Evolutionary conservation across 495 filamentous ascomycete genomes (phyloP), one percentile per base, ranked within the genome.

Genomic region (Friedmanniomyces endolithicus): DNA sequence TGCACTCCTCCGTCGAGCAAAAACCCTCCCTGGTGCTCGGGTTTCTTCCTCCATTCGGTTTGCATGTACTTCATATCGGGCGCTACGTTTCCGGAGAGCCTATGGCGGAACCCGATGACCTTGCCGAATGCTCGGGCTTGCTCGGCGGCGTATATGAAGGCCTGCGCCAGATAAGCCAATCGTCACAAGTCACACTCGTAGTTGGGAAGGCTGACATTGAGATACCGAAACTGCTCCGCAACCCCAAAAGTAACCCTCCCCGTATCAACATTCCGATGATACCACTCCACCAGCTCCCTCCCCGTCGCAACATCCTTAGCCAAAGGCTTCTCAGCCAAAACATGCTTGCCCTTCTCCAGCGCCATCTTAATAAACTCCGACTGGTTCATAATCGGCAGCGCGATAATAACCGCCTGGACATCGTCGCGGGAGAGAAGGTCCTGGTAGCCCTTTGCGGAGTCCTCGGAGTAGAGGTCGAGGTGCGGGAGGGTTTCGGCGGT

Each of bases 301-400:
- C 83, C 87, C 0, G 77, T 71, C 1, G 72, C 70, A 19, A 87
- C 60, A 63, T 87, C 79, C 60, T 77, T 75, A 0, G 86, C 85
- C 37, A 90, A 78, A 17, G 87, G 87, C 66, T 92, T 94, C 68
- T 94, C 87, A n/a, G 74, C 82, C 0, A 90, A 68, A 6, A 90
- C 87, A 67, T 88, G 85, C 59, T 92, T 92, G 22, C 83, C 81
- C 0, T 85, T 84, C 0, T 68, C 59, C 0, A 92, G 73, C 4
- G 85, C 79, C 31, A 72, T 69, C 60, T 77, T 71, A 65, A 84
- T 80, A 59, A 74, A 77, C 33, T 68, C 62, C 0, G 80, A 76
- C 62, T 86, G 82, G 29, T 66, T 65, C 16, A 68, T 56, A 63
- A 86, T 85, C 4, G 82, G 82, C 2, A 86, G 76, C 11, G 77